Base-by-base conservation (phyloP, 2,329 filamentous ascomycete genomes). In the Clarireedia monteithiana region DNA sequence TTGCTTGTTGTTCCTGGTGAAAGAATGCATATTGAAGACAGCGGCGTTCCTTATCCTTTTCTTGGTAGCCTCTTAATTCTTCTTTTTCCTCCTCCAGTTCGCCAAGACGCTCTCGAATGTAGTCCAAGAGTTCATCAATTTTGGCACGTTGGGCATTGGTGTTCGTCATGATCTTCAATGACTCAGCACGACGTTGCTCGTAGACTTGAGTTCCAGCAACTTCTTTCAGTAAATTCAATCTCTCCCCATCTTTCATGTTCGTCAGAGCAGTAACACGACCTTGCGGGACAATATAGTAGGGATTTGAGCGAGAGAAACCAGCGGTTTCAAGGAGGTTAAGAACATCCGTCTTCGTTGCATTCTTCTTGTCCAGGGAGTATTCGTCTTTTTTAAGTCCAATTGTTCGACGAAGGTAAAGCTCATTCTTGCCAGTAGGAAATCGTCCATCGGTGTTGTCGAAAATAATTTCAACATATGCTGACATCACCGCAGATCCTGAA, bases 341-440 rank as follows among this genome's bases (percentile, higher is more conserved):
- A 58, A 99, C 92, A 70, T 99, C 94, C 60, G 85, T 81, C 70
- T 95, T 96, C 39, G 91, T 96, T 36, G 91, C 89, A 63, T 95
- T 95, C 75, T 96, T 99, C 69, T 91, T 89, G 72, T 99, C 94
- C 30, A 99, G 82, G 1, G 92, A 95, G 71, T 97, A 99, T 75
- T 99, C 94, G 70, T 99, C 94, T 74, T 99, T 99, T 74, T 99
- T 97, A 61, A 92, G 79, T 52, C 92, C 94, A 70, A 99, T 99
- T 0, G 94, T 97, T 46, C 94, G 88, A 60, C 95, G 88, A 57
- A 99, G 76, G 44, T 94, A 85, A 48, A 97, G 83, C 70, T 99
- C 92, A 58, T 91, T 86, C 68, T 90, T 94, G 64, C 89, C 89
- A 9, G 91, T 96, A 38, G 91, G 91, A 68, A 99, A 97, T 65